Percentiles rank a stretch among this genome's conserved stretches.
phyloP scores from a whole-genome alignment of 192 early-diverging fungal genomes.

The Umbelopsis sp. region DNA sequence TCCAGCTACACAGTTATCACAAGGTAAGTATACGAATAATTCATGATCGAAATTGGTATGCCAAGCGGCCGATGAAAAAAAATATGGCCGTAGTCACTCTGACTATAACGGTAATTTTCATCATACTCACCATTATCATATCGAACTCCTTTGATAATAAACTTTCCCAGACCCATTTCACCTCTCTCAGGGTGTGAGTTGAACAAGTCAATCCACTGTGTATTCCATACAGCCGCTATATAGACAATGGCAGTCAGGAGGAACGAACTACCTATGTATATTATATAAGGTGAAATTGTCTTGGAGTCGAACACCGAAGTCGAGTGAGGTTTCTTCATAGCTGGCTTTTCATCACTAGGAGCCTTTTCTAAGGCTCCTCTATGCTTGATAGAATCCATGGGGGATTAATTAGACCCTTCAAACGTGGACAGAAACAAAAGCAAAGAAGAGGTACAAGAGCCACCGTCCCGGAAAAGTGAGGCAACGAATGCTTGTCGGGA shows the following conservation, averaged over 20 bases:
- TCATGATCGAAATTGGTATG: not conserved
- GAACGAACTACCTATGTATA: not conserved
- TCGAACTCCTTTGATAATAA: slow-evolving; percentile 30
- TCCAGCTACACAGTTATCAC: not conserved
- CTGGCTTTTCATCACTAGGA: not conserved
- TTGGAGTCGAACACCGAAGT: not conserved
- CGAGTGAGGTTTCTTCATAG: not conserved
- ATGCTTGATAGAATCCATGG: not conserved
- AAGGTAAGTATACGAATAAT: not conserved
- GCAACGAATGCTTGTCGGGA: no score
- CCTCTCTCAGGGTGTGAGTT: slow-evolving; percentile 28
- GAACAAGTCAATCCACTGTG: slow-evolving; percentile 18
- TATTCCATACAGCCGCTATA: not conserved
- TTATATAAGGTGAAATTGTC: not conserved
- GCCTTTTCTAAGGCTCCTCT: not conserved
- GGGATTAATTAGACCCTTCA: no score
- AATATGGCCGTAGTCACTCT: no score
- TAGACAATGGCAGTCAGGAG: not conserved
- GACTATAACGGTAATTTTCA: no score
- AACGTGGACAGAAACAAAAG: no score
- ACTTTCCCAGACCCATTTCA: slow-evolving; percentile 30
- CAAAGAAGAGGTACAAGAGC: no score
- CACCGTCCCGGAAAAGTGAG: no score
- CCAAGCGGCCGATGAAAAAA: not conserved
- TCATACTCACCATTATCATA: slow-evolving; percentile 10